These are phyloP conservation scores for Ambrosia hybrid DNA, from an alignment of 140 eudicot species.

Conservation along the genomic window DNA sequence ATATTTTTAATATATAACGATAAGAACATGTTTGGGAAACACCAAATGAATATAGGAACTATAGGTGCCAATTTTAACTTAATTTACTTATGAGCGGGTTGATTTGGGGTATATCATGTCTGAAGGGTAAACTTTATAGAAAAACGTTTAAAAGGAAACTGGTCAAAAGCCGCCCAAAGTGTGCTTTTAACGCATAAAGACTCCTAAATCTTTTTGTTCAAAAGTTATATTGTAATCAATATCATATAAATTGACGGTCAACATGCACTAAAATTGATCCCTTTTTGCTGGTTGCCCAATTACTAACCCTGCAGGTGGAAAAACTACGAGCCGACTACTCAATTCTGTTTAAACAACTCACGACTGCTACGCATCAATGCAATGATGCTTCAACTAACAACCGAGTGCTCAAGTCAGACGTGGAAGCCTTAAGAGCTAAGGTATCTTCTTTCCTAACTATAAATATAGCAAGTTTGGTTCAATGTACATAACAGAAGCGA, in stretches of 20 bases:
- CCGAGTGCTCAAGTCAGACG: conserved; percentile 89
- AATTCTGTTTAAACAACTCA: conserved; percentile 68
- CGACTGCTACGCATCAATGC: conserved; percentile 71
- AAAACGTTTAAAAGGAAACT: neutral
- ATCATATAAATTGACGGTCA: neutral
- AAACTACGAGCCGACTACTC: conserved; percentile 66
- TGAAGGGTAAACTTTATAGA: neutral
- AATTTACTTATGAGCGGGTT: neutral
- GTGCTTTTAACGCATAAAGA: neutral
- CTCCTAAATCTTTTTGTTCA: neutral
- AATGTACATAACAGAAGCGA: neutral
- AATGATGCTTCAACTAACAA: conserved; percentile 80
- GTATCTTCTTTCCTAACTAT: conserved; percentile 35
- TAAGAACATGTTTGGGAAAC: neutral
- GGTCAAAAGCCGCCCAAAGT: neutral
- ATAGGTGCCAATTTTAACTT: neutral
- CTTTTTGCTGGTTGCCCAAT: conserved; percentile 5
- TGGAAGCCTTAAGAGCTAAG: conserved; percentile 98
- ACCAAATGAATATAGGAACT: neutral
- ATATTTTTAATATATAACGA: neutral
- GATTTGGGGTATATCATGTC: neutral
- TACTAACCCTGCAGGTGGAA: conserved; percentile 53
- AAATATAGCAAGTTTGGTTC: neutral
- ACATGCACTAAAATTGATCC: neutral
- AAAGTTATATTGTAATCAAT: neutral